Evolutionary conservation across 75 land plant genomes (phyloP).

Genomic region (Sequoiadendron giganteum): DNA sequence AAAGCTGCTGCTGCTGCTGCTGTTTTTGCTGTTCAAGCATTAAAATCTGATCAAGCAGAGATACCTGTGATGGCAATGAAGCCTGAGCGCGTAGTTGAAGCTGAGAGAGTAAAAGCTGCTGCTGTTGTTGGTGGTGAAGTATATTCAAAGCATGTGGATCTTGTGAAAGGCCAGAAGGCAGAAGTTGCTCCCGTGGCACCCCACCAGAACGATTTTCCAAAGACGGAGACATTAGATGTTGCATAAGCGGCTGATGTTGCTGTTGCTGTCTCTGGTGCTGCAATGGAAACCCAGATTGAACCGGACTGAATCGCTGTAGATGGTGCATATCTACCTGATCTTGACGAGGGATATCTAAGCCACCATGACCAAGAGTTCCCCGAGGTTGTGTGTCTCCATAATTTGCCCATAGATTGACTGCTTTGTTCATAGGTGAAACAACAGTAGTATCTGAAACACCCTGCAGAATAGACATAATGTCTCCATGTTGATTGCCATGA

Average conservation of each 20-base stretch:
- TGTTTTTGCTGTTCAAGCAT: constrained; percentile 57
- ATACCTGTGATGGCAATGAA: constrained; percentile 45
- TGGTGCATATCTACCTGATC: constrained; percentile 37
- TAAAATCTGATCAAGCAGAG: constrained; percentile 59
- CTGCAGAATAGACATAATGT: constrained; percentile 43
- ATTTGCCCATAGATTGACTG: constrained; percentile 33
- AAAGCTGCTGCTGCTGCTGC: constrained; percentile 16
- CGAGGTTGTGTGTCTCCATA: constrained; percentile 23
- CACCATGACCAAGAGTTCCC: constrained; percentile 9
- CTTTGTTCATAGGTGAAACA: constrained; percentile 25
- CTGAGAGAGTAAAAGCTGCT: constrained; percentile 46
- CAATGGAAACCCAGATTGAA: constrained; percentile 26
- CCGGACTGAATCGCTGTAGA: constrained; percentile 25
- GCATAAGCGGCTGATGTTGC: constrained; percentile 29
- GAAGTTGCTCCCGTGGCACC: constrained; percentile 29
- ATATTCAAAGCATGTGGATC: constrained; percentile 48
- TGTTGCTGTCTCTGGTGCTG: constrained; percentile 45
- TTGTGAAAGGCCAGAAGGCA: constrained; percentile 55
- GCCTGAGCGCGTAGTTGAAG: constrained; percentile 52
- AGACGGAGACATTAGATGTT: constrained; percentile 29
- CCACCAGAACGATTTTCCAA: constrained; percentile 33
- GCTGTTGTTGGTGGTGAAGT: constrained; percentile 32
- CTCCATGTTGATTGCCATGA: constrained; percentile 27
- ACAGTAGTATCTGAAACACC: constrained; percentile 29
- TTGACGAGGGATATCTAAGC: constrained; percentile 20